Evolutionary conservation across 495 filamentous ascomycete genomes (phyloP), one percentile per base, ranked within the genome.

Genomic region (Podospora conica): DNA sequence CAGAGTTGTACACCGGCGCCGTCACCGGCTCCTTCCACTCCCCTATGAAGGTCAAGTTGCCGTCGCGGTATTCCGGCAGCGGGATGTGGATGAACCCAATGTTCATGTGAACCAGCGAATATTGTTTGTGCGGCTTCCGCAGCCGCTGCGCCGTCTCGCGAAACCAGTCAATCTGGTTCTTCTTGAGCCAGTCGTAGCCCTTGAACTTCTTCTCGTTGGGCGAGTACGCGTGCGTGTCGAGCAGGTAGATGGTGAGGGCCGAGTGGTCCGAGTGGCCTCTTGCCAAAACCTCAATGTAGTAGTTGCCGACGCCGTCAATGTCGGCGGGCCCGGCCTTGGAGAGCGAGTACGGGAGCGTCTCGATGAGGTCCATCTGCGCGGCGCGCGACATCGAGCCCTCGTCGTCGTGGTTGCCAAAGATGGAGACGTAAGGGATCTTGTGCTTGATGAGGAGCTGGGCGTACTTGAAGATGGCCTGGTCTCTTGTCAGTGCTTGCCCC

Each of bases 21-120:
- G 93, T 98, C 10, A 91, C 85, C 6, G 81, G 76, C 74, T 98
- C 95, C 29, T 83, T 84, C 82, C 86, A 91, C 6, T 83, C 71
- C 3, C 91, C 93, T 18, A 89, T 83, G 40, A 75, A 81, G 25
- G 40, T 82, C 79, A 40, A 77, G 73, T 33, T 81, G 73, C 11
- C 77, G 66, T 74, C 69, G 20, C 83, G 81, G 70, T 96, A 97
- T 75, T 98, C 95, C 0, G 94, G 93, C 15, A 98, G 81, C 2
- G 95, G 95, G 60, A 98, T 98, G 70, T 98, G 95, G 66, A 98
- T 96, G 73, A 98, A 98, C 0, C 96, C 93, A 76, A 98, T 86
- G 74, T 98, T 90, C 84, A 98, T 91, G 72, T 97, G 96, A 65
- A 93, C 90, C 72, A 93, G 90, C 0, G 89, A 87, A 76, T 98